Percentiles rank a stretch among this genome's conserved stretches.
Evolutionary conservation across 768 basidiomycete genomes (phyloP).

Genomic region (Terana coerulea): DNA sequence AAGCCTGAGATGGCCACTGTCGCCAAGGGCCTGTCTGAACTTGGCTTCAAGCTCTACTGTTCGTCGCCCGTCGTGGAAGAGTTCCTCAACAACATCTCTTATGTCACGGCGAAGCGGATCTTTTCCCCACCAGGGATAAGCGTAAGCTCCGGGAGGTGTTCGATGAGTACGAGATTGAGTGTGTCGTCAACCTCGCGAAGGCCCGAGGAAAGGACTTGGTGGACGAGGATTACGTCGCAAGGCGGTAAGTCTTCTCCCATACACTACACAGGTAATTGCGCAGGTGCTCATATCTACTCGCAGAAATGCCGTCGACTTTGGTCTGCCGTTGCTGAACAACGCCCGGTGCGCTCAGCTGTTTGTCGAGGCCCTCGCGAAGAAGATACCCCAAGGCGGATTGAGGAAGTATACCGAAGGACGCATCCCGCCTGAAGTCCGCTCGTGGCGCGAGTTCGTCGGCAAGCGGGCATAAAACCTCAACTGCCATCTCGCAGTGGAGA

Average conservation of each 20-base stretch:
- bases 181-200: conserved; percentile 90
- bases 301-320: conserved; percentile 95
- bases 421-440: conserved; percentile 87
- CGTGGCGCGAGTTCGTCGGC: conserved; percentile 90
- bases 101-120: conserved; percentile 82
- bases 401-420: conserved; percentile 79
- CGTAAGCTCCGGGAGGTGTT: conserved; percentile 91
- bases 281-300: conserved; percentile 8
- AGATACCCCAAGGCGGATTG: conserved; percentile 78
- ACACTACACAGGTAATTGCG: conserved; percentile 12
- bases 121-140: conserved; percentile 98
- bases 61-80: conserved; percentile 77
- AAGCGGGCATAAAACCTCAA: conserved; percentile 47
- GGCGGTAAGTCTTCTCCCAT: conserved; percentile 50
- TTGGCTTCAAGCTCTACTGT: conserved; percentile 96
- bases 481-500: too few species aligned
- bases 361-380: conserved; percentile 82
- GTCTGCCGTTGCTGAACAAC: conserved; percentile 88
- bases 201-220: conserved; percentile 67
- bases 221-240: conserved; percentile 96
- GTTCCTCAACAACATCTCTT: conserved; percentile 72
- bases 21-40: conserved; percentile 72
- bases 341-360: conserved; percentile 85
- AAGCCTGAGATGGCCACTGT: conserved; percentile 85
- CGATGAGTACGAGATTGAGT: conserved; percentile 91